phyloP scores from a whole-genome alignment of 2,329 filamentous ascomycete genomes.

The Neopestalotiopsis sp. region DNA sequence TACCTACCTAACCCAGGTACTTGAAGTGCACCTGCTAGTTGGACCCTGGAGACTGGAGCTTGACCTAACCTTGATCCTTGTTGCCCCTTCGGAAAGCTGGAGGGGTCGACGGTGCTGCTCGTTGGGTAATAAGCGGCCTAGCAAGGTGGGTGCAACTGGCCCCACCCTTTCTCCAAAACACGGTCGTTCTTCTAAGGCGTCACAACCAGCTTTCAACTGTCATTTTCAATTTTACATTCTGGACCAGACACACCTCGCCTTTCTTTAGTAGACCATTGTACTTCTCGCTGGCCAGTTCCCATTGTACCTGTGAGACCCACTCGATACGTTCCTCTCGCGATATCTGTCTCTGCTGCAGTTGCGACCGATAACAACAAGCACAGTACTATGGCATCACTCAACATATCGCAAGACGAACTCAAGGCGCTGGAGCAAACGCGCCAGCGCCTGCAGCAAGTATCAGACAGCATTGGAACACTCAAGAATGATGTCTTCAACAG shows the following conservation, averaged over 20 bases:
- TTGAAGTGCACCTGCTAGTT: too few species aligned
- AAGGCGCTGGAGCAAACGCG: constrained; percentile 75
- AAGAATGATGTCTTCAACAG: constrained; percentile 63
- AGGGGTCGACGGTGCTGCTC: not conserved
- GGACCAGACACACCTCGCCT: too few species aligned
- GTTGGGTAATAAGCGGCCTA: not conserved
- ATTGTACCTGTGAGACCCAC: too few species aligned
- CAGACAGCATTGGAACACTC: constrained; percentile 70
- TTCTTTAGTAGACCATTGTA: too few species aligned
- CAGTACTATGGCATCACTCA: constrained; percentile 45
- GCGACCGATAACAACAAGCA: constrained; percentile 27
- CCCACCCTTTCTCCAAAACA: too few species aligned
- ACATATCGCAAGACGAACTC: constrained; percentile 62
- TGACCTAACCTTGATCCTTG: not conserved
- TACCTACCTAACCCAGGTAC: too few species aligned
- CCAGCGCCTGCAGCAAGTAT: constrained; percentile 70
- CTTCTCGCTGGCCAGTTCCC: too few species aligned
- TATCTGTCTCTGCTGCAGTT: not conserved
- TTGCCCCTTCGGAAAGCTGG: not conserved
- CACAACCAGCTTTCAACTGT: too few species aligned
- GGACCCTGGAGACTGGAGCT: too few species aligned
- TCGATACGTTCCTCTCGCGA: not conserved
- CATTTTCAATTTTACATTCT: too few species aligned
- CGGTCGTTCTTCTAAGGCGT: too few species aligned
- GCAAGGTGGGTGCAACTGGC: too few species aligned